Evolutionary conservation across 768 basidiomycete species (phyloP).

Genomic region (Cantharellus anzutake): DNA sequence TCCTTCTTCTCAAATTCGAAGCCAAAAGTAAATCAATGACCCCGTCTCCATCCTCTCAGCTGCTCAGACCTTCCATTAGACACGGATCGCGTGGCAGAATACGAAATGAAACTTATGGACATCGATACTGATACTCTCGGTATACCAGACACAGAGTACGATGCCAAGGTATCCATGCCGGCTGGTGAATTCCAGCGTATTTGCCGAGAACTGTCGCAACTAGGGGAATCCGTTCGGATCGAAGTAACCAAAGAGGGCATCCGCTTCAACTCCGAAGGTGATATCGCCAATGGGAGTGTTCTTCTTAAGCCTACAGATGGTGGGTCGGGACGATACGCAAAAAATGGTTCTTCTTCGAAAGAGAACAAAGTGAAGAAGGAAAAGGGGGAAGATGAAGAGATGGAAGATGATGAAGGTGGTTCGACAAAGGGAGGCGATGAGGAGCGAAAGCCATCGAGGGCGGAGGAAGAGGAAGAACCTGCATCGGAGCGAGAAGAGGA

Average conservation of each 20-base stretch:
- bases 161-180: conserved; percentile 77
- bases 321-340: conserved; percentile 21
- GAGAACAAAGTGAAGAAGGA: conserved; percentile 21
- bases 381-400: conserved; percentile 13
- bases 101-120: conserved; percentile 99
- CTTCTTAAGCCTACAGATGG: conserved; percentile 53
- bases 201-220: conserved; percentile 71
- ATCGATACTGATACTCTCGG: conserved; percentile 89
- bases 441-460: neutral
- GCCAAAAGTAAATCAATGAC: conserved; percentile 39
- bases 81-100: conserved; percentile 86
- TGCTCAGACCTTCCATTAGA: conserved; percentile 24
- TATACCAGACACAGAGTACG: conserved; percentile 96
- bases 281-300: conserved; percentile 80
- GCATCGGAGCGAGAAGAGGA: conserved; percentile 24
- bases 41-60: neutral
- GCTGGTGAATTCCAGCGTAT: conserved; percentile 79
- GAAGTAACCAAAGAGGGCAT: conserved; percentile 94
- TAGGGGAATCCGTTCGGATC: conserved; percentile 90
- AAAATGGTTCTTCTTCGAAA: conserved; percentile 7
- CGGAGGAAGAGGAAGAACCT: conserved; percentile 11
- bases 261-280: conserved; percentile 81
- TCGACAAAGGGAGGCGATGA: conserved; percentile 16
- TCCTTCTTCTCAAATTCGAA: conserved; percentile 78
- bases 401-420: conserved; percentile 24